Evolutionary conservation across 176 grass and related monocot genomes (phyloP), one percentile per base, ranked within the genome.

Genomic region (bread wheat (Triticum aestivum)): DNA sequence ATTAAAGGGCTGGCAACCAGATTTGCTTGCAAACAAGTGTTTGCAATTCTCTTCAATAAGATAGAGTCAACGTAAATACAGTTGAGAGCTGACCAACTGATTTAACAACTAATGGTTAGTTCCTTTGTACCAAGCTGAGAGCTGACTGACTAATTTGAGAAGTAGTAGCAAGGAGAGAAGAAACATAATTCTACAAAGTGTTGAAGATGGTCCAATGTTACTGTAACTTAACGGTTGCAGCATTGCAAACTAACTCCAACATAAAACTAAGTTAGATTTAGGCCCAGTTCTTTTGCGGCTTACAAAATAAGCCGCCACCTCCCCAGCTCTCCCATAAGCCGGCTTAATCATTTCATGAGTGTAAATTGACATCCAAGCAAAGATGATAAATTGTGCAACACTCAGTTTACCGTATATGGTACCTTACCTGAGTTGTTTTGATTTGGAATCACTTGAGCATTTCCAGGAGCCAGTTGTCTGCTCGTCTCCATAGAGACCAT

Each of bases 251-350:
- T 44, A 18, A 34, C 17, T 69, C 39, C 39, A 39, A 54, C 67
- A 38, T 58, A 35, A 69, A 69, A 75, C 64, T 30, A 70, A 58
- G 27, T 58, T 58, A 58, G 30, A 52, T 42, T 63, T 49, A 82
- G 95, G 92, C 45, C 92, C 38, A 41, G 90, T 90, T 74, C 80
- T 95, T 92, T 71, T 92, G 90, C 34, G 88, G 88, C 62, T 94
- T 87, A 42, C 38, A 39, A 39, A 39, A 88, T 14, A 49, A 14
- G 45, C 29, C 29, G 29, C 29, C 29, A 29, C 29, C 29, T 29
- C 29, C 29, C 29, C 29, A 29, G 29, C 29, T 29, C 29, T 29
- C 29, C 13, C 62, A 63, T 52, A 52, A 29, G 29, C 29, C 24
- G n/a, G 79, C 32, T 71, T 26, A 86, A 86, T 63, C 26, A 32